Conservation (phyloP, 495 filamentous ascomycete species). For the Recurvomyces mirabilis region DNA sequence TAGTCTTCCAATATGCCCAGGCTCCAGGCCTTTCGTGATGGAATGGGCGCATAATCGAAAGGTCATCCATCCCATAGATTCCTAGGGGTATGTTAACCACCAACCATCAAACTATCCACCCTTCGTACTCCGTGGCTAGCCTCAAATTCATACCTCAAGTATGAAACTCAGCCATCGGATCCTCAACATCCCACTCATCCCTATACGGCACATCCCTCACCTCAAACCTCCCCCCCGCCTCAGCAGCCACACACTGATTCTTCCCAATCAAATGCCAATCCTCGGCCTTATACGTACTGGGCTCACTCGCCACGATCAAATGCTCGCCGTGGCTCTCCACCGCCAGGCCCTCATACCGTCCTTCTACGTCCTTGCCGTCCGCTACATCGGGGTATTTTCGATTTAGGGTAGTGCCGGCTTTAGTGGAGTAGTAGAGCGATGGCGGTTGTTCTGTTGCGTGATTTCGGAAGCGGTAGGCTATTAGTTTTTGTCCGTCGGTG, state of each 20-base stretch:
- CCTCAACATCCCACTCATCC: slow-evolving; percentile 15
- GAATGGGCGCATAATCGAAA: too few species aligned
- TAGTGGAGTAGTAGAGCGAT: slow-evolving; percentile 37
- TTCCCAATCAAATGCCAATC: slow-evolving; percentile 39
- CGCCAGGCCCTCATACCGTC: slow-evolving; percentile 21
- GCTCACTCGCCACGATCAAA: slow-evolving; percentile 42
- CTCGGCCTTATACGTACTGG: slow-evolving; percentile 35
- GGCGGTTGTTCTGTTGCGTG: slow-evolving; percentile 38
- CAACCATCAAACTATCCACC: too few species aligned
- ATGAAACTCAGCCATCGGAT: too few species aligned
- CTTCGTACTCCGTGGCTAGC: too few species aligned
- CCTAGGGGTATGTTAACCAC: too few species aligned
- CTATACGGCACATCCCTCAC: slow-evolving; percentile 14
- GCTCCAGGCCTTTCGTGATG: too few species aligned
- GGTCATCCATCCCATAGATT: too few species aligned
- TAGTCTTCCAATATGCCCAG: too few species aligned
- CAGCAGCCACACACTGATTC: slow-evolving; percentile 25
- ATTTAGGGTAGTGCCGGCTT: slow-evolving; percentile 39
- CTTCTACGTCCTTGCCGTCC: slow-evolving; percentile 28
- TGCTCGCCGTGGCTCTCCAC: slow-evolving; percentile 36
- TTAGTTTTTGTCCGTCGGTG: slow-evolving; percentile 34
- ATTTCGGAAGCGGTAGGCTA: slow-evolving; percentile 38
- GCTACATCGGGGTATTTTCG: slow-evolving; percentile 37
- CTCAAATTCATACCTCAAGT: too few species aligned
- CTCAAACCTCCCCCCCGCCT: slow-evolving; percentile 5